These are phyloP conservation scores for Moringa oleifera DNA, from an alignment of 345 rosid genomes.

Conservation along the genomic window DNA sequence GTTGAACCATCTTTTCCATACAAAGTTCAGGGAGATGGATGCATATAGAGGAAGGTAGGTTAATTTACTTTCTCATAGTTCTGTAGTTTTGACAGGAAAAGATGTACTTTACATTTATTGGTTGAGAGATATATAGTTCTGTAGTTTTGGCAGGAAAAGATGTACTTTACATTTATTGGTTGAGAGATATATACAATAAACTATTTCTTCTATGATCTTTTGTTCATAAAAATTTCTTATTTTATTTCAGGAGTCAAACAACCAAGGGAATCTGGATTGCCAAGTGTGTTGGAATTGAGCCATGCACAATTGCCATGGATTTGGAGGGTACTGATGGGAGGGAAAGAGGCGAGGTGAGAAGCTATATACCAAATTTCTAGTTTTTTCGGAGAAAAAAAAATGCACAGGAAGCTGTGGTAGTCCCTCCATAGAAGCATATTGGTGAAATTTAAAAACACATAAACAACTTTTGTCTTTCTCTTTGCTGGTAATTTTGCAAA, in stretches of 20 bases:
- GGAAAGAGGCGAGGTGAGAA: constrained; percentile 79
- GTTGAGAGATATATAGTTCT: not conserved
- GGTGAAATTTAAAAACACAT: not conserved
- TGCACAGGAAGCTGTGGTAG: not conserved
- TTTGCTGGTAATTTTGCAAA: not conserved
- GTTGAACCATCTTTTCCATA: constrained; percentile 68
- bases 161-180: not conserved
- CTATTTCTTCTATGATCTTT: not conserved
- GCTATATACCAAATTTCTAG: not conserved
- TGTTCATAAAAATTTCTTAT: not conserved
- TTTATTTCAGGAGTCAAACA: constrained; percentile 61
- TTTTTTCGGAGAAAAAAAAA: not conserved
- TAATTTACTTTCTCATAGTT: constrained; percentile 3
- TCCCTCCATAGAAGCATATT: too few relatives aligned
- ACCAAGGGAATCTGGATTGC: constrained; percentile 82
- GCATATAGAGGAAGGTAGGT: constrained; percentile 68
- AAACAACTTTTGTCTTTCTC: not conserved
- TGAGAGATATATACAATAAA: not conserved
- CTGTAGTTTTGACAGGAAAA: constrained; percentile 10
- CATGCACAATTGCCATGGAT: constrained; percentile 70
- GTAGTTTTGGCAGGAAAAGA: constrained; percentile 9
- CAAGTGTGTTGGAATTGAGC: constrained; percentile 60
- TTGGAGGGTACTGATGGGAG: constrained; percentile 84
- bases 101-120: not conserved
- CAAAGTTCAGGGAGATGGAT: constrained; percentile 76